A percentile compares a stretch with the other conserved stretches of the same genome.
Conservation (phyloP, 1,284 basidiomycete species). For the Irpex sp. region DNA sequence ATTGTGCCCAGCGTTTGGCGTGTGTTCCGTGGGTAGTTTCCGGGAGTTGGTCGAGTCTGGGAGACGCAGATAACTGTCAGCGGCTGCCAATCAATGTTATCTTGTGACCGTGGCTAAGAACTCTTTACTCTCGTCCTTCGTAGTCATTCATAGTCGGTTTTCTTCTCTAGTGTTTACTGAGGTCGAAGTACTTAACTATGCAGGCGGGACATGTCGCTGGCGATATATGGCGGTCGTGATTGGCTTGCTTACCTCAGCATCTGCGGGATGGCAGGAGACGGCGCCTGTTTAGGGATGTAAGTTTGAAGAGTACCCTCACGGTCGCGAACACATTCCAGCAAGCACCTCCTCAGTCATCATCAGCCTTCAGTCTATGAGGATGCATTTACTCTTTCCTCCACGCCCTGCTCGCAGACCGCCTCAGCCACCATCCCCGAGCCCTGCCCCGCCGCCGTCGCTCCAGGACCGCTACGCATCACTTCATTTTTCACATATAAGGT, state of each 20-base stretch:
- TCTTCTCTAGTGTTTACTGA: too few species aligned
- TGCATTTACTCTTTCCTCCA: not conserved
- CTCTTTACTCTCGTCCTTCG: too few species aligned
- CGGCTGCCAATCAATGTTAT: too few species aligned
- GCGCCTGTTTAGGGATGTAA: not conserved
- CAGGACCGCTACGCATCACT: constrained; percentile 14
- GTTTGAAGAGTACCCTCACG: not conserved
- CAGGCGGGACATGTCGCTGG: not conserved
- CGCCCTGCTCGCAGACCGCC: not conserved
- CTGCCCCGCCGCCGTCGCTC: not conserved
- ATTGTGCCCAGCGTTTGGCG: too few species aligned
- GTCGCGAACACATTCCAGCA: not conserved
- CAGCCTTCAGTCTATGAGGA: not conserved
- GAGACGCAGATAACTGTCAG: too few species aligned
- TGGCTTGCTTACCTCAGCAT: not conserved
- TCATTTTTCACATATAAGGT: constrained; percentile 26
- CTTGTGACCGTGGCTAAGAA: too few species aligned
- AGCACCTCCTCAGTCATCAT: not conserved
- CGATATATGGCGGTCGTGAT: not conserved
- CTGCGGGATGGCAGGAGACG: not conserved
- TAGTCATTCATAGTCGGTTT: too few species aligned
- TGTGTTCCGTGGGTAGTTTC: too few species aligned
- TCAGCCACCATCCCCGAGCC: not conserved
- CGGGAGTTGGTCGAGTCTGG: too few species aligned
- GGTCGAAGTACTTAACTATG: too few species aligned